These are phyloP conservation scores for Sporothrix euskadiensis DNA, from an alignment of 2,329 filamentous ascomycete species.

Conservation along the genomic window DNA sequence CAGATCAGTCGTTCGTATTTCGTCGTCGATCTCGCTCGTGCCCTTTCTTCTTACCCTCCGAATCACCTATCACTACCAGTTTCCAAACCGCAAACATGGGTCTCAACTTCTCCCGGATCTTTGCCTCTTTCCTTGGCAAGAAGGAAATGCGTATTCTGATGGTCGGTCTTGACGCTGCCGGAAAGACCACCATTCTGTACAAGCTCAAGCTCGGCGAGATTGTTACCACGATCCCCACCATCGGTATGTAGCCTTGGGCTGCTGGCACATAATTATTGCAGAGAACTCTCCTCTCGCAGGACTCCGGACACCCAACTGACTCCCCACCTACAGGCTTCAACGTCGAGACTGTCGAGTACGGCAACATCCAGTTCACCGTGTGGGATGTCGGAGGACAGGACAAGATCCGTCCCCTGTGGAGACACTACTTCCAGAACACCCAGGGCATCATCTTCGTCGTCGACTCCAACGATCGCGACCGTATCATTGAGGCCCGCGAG, in stretches of 20 bases:
- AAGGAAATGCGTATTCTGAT: conserved; percentile 99
- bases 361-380: conserved; percentile 99
- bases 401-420: conserved; percentile 99
- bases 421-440: conserved; percentile 99
- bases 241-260: conserved; percentile 63
- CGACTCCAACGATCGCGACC: conserved; percentile 97
- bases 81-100: conserved; percentile 75
- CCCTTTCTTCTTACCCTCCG: conserved; percentile 2
- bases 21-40: conserved; percentile 24
- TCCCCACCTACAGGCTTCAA: conserved; percentile 75
- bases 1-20: conserved; percentile 20
- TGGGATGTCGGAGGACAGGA: conserved; percentile 99
- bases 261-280: not conserved
- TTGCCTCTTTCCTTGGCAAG: conserved; percentile 96
- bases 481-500: conserved; percentile 94
- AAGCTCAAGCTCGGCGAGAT: conserved; percentile 99
- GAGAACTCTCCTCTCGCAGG: not conserved
- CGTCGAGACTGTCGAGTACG: conserved; percentile 99
- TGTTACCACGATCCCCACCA: conserved; percentile 98
- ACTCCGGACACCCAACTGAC: not conserved
- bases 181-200: conserved; percentile 99
- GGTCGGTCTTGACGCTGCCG: conserved; percentile 98
- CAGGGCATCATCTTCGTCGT: conserved; percentile 99
- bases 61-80: not conserved
- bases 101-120: conserved; percentile 95